Conservation (phyloP, 2,329 filamentous ascomycete genomes). For the Lachnum nothofagi region DNA sequence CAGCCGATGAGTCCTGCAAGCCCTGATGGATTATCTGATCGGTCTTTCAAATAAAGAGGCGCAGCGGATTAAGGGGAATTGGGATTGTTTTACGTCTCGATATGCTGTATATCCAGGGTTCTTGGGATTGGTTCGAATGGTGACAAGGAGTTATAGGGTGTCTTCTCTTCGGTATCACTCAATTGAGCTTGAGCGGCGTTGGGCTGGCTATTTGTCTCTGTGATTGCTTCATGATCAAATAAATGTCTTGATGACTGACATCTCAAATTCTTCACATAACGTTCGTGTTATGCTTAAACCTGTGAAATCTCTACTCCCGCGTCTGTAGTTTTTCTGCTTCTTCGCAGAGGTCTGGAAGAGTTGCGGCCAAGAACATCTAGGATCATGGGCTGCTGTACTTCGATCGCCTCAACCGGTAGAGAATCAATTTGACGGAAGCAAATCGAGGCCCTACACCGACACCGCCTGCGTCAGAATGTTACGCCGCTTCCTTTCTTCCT, state of each 20-base stretch:
- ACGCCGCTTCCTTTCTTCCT: too few species aligned
- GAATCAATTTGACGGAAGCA: too few species aligned
- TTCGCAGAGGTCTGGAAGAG: too few species aligned
- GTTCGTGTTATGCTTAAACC: background rate
- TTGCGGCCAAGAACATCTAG: too few species aligned
- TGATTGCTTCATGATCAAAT: slow-evolving; percentile 11
- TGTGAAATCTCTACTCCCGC: background rate
- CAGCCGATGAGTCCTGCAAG: slow-evolving; percentile 55
- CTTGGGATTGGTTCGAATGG: slow-evolving; percentile 14
- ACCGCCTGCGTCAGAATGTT: too few species aligned
- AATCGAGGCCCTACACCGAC: too few species aligned
- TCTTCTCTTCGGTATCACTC: slow-evolving; percentile 13
- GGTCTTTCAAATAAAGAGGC: slow-evolving; percentile 22
- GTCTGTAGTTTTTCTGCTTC: background rate
- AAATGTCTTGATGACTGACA: slow-evolving; percentile 15
- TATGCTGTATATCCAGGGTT: slow-evolving; percentile 26
- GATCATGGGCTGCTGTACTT: too few species aligned
- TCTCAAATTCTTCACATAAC: background rate
- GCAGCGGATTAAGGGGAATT: slow-evolving; percentile 1
- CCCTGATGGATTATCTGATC: slow-evolving; percentile 27
- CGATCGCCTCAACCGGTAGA: too few species aligned
- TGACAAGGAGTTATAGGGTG: slow-evolving; percentile 11
- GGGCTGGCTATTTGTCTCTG: slow-evolving; percentile 12
- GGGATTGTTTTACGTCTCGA: slow-evolving; percentile 18
- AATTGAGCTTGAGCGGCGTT: slow-evolving; percentile 13